phyloP scores from a whole-genome alignment of 1,284 basidiomycete species.

The Ganoderma lingzhi region DNA sequence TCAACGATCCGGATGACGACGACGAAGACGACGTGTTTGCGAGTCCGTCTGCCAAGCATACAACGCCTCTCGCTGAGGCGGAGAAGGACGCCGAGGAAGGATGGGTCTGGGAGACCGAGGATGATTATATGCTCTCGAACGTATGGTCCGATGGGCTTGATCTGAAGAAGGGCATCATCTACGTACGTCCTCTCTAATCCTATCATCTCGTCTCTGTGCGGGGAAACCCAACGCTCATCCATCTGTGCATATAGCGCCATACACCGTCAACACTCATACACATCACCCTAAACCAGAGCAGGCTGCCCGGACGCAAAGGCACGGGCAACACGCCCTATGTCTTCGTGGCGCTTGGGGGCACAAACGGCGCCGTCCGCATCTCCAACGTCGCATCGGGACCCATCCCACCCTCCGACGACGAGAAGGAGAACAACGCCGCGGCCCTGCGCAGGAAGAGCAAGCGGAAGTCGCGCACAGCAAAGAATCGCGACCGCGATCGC shows the following conservation, averaged over 20 bases:
- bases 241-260: conserved; percentile 53
- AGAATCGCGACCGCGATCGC: neutral
- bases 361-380: conserved; percentile 35
- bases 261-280: conserved; percentile 60
- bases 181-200: conserved; percentile 53
- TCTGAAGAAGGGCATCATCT: conserved; percentile 59
- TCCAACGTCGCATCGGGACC: conserved; percentile 32
- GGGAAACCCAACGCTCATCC: neutral
- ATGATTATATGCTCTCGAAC: conserved; percentile 63
- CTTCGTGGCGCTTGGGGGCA: conserved; percentile 58
- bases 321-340: conserved; percentile 65
- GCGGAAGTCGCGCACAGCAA: neutral
- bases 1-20: conserved; percentile 35
- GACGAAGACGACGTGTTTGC: conserved; percentile 36
- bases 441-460: conserved; percentile 12
- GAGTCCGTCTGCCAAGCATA: neutral
- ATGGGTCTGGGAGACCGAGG: conserved; percentile 72
- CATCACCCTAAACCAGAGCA: conserved; percentile 62
- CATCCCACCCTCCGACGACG: conserved; percentile 13
- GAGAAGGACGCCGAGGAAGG: conserved; percentile 44
- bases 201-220: neutral
- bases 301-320: conserved; percentile 59
- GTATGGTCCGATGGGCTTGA: conserved; percentile 63
- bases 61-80: conserved; percentile 32
- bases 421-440: conserved; percentile 16